Base-by-base conservation (phyloP, 2,329 filamentous ascomycete species). In the Trichoderma polysporum region DNA sequence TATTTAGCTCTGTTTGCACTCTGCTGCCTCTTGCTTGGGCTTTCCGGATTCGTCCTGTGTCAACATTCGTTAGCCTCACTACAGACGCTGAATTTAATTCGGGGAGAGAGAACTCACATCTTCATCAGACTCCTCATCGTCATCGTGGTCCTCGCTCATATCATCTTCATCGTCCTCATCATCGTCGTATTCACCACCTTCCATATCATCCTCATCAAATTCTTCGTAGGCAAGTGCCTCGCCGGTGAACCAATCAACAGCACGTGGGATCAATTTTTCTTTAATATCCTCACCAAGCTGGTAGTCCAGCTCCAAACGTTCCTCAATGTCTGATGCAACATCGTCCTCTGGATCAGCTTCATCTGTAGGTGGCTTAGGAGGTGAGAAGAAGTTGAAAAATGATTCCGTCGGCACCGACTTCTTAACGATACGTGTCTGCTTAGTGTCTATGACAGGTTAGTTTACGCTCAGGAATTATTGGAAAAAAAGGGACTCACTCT, bases 231-330 rank as follows among this genome's bases (percentile, higher is more conserved):
- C 94, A 70, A 99, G 89, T 73, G 95, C 95, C 83, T 99, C 95
- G 67, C 95, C 95, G 62, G 95, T 99, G 80, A 99, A 99, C 95
- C 95, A 99, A 82, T 99, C 95, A 75, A 99, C 95, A 67, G 96
- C 95, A 73, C 94, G 93, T 71, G 95, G 95, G 73, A 99, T 99
- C 71, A 99, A 87, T 85, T 99, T 99, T 87, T 99, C 95, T 85
- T 99, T 99, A 83, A 99, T 97, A 78, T 99, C 95, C 84, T 99
- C 95, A 72, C 95, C 95, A 52, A 99, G 89, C 83, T 98, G 94
- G 81, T 98, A 99, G 82, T 99, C 95, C 61, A 99, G 90, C 84
- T 99, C 95, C 66, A 99, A 88, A 71, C 95, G 94, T 82, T 97
- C 94, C 84, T 99, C 95, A 61, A 99, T 97, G 78, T 99, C 95